Evolutionary conservation across 805 yeast species (phyloP).

Genomic region (Candida pseudofarinosa): DNA sequence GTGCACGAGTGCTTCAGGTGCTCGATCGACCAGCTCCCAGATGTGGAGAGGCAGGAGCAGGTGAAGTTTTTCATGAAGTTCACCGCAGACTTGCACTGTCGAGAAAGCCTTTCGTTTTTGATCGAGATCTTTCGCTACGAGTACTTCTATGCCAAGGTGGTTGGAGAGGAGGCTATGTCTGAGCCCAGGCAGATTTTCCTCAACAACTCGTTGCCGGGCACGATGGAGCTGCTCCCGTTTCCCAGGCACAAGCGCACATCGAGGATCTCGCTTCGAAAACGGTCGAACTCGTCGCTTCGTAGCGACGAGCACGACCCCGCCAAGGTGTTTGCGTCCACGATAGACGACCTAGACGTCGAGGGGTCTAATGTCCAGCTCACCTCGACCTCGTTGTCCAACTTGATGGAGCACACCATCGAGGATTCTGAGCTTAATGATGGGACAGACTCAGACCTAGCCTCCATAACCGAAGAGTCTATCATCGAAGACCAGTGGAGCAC

Average conservation of each 20-base stretch:
- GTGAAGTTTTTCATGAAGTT: slow-evolving; percentile 29
- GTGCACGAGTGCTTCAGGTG: slow-evolving; percentile 29
- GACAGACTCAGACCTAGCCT: slow-evolving; percentile 1
- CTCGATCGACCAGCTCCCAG: slow-evolving; percentile 16
- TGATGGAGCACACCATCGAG: slow-evolving; percentile 9
- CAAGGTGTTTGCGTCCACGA: slow-evolving; percentile 19
- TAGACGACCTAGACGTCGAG: slow-evolving; percentile 19
- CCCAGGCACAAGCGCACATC: slow-evolving; percentile 5
- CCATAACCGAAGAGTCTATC: slow-evolving; percentile 1
- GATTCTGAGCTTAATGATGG: slow-evolving; percentile 7
- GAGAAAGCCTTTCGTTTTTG: slow-evolving; percentile 43
- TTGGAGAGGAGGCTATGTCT: not conserved
- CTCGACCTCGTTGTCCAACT: slow-evolving; percentile 16
- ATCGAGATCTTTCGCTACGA: slow-evolving; percentile 46
- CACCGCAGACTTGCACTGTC: slow-evolving; percentile 38
- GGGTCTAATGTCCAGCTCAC: not conserved
- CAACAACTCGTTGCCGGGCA: not conserved
- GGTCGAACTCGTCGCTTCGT: slow-evolving; percentile 9
- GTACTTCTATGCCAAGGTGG: slow-evolving; percentile 31
- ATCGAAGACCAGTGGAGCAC: slow-evolving; percentile 29
- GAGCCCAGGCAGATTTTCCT: not conserved
- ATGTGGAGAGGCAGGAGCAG: slow-evolving; percentile 11
- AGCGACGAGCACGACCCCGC: slow-evolving; percentile 22
- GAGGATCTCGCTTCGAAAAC: not conserved
- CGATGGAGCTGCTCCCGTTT: slow-evolving; percentile 1